Conservation (phyloP, 371 early-diverging fungal genomes). For the Mucor indicus region DNA sequence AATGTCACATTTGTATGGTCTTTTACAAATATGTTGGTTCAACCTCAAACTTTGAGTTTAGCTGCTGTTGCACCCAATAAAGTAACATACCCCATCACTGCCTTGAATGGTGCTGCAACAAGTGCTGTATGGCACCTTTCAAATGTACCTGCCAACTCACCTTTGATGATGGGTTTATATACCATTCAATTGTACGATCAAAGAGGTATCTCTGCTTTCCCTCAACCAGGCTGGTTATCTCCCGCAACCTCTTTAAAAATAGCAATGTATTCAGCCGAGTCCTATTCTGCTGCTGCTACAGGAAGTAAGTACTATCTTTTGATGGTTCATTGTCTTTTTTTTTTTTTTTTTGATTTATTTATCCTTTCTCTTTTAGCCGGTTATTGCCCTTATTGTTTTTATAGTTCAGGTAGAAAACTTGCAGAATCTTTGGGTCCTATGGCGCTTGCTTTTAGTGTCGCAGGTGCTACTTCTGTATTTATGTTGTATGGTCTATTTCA, state of each 20-base stretch:
- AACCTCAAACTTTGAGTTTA: slow-evolving; percentile 17
- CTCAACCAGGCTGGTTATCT: slow-evolving; percentile 5
- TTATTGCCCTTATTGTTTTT: slow-evolving; percentile 34
- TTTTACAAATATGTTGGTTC: slow-evolving; percentile 8
- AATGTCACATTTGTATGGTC: slow-evolving; percentile 24
- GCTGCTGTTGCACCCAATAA: slow-evolving; percentile 18
- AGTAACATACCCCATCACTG: slow-evolving; percentile 9
- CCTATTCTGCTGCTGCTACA: slow-evolving; percentile 5
- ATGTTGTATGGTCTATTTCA: background rate
- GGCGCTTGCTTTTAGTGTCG: background rate
- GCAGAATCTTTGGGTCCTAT: slow-evolving; percentile 14
- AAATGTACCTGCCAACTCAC: background rate
- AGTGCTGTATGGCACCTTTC: slow-evolving; percentile 17
- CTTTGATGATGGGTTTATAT: slow-evolving; percentile 19
- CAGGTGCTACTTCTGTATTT: background rate
- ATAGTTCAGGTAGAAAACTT: slow-evolving; percentile 19
- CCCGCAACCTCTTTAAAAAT: slow-evolving; percentile 10
- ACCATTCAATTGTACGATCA: slow-evolving; percentile 22
- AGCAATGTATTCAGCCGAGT: slow-evolving; percentile 10
- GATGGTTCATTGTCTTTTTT: too few species aligned
- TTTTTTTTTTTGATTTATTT: background rate
- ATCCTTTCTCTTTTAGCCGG: slow-evolving; percentile 8
- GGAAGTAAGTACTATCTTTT: slow-evolving; percentile 12
- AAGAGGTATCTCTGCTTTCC: slow-evolving; percentile 10
- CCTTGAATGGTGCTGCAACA: slow-evolving; percentile 13